A percentile compares a stretch with the other conserved stretches of the same genome.
phyloP scores from a whole-genome alignment of 345 rosid genomes.

The Gossypium mustelinum region DNA sequence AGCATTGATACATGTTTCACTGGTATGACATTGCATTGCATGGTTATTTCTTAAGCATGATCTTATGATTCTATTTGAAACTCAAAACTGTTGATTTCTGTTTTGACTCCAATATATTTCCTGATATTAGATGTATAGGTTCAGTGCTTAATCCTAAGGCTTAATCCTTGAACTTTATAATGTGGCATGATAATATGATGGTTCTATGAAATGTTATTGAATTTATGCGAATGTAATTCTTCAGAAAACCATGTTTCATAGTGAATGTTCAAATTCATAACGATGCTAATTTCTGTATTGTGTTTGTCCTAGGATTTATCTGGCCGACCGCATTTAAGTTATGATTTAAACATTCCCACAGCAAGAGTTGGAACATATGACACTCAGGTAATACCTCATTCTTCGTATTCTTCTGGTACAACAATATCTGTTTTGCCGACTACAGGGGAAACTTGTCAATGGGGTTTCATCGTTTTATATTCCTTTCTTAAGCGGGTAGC shows the following conservation, averaged over 20 bases:
- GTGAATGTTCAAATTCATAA: not conserved
- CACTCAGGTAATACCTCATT: constrained; percentile 55
- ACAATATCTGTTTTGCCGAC: not conserved
- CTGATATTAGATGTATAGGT: not conserved
- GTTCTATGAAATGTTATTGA: not conserved
- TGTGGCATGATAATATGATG: not conserved
- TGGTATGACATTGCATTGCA: constrained; percentile 38
- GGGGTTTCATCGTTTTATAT: not conserved
- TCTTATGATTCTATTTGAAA: constrained; percentile 1
- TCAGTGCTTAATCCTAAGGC: not conserved
- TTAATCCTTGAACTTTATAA: not conserved
- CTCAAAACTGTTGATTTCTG: not conserved
- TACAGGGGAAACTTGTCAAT: not conserved
- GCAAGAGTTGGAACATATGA: constrained; percentile 82
- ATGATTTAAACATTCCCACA: constrained; percentile 72
- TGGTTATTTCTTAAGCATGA: not conserved
- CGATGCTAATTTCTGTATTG: constrained; percentile 10
- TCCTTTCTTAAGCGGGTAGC: not conserved
- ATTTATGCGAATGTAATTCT: not conserved
- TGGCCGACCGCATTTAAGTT: constrained; percentile 74
- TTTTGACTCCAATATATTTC: not conserved
- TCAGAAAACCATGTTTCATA: not conserved
- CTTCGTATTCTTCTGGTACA: constrained; percentile 3
- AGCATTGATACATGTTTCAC: constrained; percentile 74
- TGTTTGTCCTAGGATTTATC: constrained; percentile 64